These are phyloP conservation scores for Tilletia indica DNA, from an alignment of 1,284 basidiomycete genomes.

Conservation along the genomic window DNA sequence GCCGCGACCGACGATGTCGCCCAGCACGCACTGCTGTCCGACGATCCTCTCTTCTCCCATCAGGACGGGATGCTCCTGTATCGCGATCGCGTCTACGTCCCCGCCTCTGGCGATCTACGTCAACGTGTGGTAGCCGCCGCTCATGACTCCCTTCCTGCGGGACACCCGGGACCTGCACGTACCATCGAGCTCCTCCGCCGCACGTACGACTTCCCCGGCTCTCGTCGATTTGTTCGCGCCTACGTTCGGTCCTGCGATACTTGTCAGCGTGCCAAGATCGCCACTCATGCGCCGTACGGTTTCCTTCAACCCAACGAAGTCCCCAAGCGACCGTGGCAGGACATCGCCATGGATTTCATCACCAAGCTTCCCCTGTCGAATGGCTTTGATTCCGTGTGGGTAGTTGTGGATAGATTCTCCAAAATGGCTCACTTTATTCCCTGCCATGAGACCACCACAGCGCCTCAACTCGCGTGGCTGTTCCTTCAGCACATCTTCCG, in stretches of 20 bases:
- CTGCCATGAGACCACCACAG: background rate
- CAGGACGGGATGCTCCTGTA: no score
- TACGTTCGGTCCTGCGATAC: slow-evolving; percentile 47
- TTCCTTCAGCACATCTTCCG: slow-evolving; percentile 4
- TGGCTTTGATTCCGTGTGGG: slow-evolving; percentile 22
- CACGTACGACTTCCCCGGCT: slow-evolving; percentile 57
- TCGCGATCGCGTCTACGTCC: background rate
- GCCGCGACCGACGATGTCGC: background rate
- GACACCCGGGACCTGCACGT: background rate
- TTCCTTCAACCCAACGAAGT: background rate
- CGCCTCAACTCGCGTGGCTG: background rate
- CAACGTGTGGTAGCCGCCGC: background rate
- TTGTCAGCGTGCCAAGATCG: background rate
- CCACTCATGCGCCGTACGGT: background rate
- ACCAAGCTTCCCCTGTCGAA: background rate
- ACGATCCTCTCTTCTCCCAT: no score
- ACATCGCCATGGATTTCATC: slow-evolving; percentile 15
- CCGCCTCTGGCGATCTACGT: background rate
- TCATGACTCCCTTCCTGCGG: background rate
- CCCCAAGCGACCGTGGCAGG: background rate
- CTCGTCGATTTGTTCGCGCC: slow-evolving; percentile 43
- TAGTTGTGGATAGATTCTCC: slow-evolving; percentile 21
- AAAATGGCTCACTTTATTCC: slow-evolving; percentile 27
- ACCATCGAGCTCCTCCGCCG: slow-evolving; percentile 31
- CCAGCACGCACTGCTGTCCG: no score